Evolutionary conservation across 495 filamentous ascomycete species (phyloP).

Genomic region (Saxispiralis lemnorum): DNA sequence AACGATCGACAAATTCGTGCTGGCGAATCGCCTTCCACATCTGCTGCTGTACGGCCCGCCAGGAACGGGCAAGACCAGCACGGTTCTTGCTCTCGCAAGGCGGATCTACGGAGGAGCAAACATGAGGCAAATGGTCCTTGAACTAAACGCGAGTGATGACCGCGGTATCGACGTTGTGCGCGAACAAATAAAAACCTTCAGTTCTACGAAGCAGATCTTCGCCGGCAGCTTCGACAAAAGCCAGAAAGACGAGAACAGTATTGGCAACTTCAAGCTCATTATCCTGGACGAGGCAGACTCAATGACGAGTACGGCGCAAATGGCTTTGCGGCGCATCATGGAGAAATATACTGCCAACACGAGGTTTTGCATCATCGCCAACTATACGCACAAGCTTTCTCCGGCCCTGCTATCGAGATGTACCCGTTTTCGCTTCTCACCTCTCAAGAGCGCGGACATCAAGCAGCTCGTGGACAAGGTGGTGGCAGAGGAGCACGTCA

Average conservation of each 20-base stretch:
- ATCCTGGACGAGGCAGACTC: constrained; percentile 96
- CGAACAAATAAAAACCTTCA: constrained; percentile 98
- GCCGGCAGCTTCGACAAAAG: constrained; percentile 21
- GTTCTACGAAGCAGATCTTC: constrained; percentile 60
- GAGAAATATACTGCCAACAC: constrained; percentile 98
- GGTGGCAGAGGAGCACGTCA: constrained; percentile 69
- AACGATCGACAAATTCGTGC: constrained; percentile 93
- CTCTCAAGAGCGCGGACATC: constrained; percentile 76
- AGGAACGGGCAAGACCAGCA: constrained; percentile 32
- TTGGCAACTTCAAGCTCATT: constrained; percentile 82
- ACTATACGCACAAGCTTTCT: constrained; percentile 97
- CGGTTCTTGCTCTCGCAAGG: constrained; percentile 57
- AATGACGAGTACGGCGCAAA: constrained; percentile 92
- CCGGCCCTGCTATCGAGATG: constrained; percentile 84
- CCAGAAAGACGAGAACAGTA: constrained; percentile 32
- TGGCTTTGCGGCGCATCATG: constrained; percentile 95
- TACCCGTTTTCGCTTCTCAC: constrained; percentile 88
- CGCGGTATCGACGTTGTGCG: constrained; percentile 95
- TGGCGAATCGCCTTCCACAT: constrained; percentile 82
- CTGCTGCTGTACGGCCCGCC: constrained; percentile 55
- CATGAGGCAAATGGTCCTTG: constrained; percentile 93
- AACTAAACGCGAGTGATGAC: constrained; percentile 93
- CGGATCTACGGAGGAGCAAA: constrained; percentile 84
- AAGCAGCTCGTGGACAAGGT: constrained; percentile 70
- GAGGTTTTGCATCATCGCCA: constrained; percentile 94